These are phyloP conservation scores for Tuber magnatum DNA, from an alignment of 495 filamentous ascomycete species.

Conservation along the genomic window DNA sequence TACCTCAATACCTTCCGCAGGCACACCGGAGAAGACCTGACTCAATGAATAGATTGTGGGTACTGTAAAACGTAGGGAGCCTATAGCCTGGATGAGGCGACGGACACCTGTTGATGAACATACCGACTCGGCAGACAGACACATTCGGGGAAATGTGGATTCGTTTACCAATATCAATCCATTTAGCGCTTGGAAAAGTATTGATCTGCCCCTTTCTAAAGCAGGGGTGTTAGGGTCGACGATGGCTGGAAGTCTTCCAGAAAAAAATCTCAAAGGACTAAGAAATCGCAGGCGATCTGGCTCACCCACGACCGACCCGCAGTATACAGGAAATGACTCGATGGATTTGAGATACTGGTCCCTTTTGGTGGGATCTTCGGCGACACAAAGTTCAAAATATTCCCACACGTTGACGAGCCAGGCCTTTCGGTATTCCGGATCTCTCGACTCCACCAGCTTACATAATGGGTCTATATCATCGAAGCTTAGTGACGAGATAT, in stretches of 20 bases:
- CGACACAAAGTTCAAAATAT: constrained; percentile 5
- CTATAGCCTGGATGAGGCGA: constrained; percentile 21
- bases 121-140: constrained; percentile 8
- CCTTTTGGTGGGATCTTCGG: neutral
- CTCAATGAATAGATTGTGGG: neutral
- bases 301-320: constrained; percentile 15
- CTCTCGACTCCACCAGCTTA: neutral
- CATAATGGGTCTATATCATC: constrained; percentile 19
- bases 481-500: constrained; percentile 20
- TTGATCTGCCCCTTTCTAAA: neutral
- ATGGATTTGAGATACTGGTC: neutral
- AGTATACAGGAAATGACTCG: constrained; percentile 20
- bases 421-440: constrained; percentile 6
- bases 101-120: neutral
- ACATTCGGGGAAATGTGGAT: constrained; percentile 18
- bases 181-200: constrained; percentile 6
- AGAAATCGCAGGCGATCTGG: neutral
- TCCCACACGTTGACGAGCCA: constrained; percentile 27
- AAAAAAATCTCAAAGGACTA: neutral
- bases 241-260: neutral
- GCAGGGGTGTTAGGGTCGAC: neutral
- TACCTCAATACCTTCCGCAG: neutral
- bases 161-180: constrained; percentile 18
- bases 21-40: neutral
- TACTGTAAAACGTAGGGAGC: constrained; percentile 6